Base-by-base conservation (phyloP, 1,284 basidiomycete species). In the Microbotryum silenes-acaulis region DNA sequence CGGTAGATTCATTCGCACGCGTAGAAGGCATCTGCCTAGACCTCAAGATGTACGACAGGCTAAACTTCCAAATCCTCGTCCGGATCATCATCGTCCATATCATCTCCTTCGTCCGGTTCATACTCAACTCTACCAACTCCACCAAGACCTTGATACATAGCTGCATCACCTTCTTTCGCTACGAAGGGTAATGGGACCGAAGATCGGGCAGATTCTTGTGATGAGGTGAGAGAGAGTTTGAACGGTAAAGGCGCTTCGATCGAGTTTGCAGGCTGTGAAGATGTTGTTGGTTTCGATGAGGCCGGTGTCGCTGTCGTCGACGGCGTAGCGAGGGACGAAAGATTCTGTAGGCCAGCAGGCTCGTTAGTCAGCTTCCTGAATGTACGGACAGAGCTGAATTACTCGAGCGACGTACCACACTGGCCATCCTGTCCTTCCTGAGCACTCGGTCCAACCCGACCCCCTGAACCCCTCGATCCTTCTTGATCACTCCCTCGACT, bases 41-140 rank as follows among this genome's bases (percentile, higher is more conserved):
- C 16, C 14, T 16, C 37, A 42, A 18, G 14, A 12, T 18, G 16
- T 42, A 42, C 2, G 31, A 31, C 10, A 42, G 37, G 16, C 63
- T 57, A 90, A 61, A 91, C 85, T 72, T 91, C 87, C 61, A 91
- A 76, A 74, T 91, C 89, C 72, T 91, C 89, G 70, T 91, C 89
- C 23, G 89, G 89, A 77, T 91, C 89, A 59, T 91, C 89, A 59
- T 90, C 89, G 70, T 91, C 89, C 54, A 90, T 81, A 69, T 91
- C 89, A 71, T 91, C 89, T 42, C 86, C 89, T 21, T 88, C 89
- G 72, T 91, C 89, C 20, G 89, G 88, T 69, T 89, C 86, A 65
- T 91, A 91, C 58, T 81, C 73, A 45, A 85, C 84, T 18, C 77
- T 77, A 9, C 77, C 75, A 73, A 1, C 49, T 66, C 21, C 74